phyloP scores from a whole-genome alignment of 164 flowering plant genomes.

The Macadamia tetraphylla region DNA sequence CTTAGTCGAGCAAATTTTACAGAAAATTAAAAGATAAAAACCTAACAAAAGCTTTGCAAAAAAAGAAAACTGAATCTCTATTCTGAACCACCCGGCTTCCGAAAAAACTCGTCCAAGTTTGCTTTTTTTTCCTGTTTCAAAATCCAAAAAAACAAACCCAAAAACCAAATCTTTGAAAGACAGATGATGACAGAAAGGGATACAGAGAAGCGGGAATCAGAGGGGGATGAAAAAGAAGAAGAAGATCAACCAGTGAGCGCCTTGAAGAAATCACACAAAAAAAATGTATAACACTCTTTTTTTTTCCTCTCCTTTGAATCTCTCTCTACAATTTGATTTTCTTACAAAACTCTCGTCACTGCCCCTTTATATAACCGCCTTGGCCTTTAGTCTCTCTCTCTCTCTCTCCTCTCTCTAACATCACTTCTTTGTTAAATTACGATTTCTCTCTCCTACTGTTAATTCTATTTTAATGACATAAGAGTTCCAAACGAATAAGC shows the following conservation, averaged over 20 bases:
- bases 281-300: neutral
- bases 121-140: neutral
- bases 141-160: neutral
- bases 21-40: neutral
- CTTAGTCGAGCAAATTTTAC: neutral
- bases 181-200: slow-evolving; percentile 2
- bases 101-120: neutral
- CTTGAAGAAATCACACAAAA: neutral
- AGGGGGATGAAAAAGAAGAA: neutral
- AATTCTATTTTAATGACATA: neutral
- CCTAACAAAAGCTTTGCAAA: neutral
- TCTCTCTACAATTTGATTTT: neutral
- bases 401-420: neutral
- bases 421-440: neutral
- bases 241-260: neutral
- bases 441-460: neutral
- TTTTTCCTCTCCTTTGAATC: neutral
- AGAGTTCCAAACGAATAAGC: neutral
- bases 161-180: neutral
- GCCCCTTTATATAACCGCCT: neutral
- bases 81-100: neutral
- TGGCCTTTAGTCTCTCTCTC: neutral
- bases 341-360: neutral
- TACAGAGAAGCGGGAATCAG: slow-evolving; percentile 1
- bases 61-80: neutral